These are phyloP conservation scores for Galerina marginata DNA, from an alignment of 768 basidiomycete species.

Conservation along the genomic window DNA sequence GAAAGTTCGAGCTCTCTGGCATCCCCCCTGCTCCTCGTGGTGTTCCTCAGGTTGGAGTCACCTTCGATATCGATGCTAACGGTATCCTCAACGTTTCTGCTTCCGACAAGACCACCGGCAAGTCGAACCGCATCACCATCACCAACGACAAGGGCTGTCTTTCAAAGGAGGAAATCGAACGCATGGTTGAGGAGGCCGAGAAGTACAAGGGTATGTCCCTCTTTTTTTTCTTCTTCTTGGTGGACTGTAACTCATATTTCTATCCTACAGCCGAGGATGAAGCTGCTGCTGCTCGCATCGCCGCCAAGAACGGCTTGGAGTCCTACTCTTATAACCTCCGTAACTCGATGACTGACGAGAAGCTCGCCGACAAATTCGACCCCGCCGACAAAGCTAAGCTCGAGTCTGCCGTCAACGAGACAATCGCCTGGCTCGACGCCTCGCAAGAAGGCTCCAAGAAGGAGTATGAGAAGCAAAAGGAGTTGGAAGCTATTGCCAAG, in stretches of 20 bases:
- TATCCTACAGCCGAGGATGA: slow-evolving; percentile 70
- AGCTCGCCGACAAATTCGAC: slow-evolving; percentile 88
- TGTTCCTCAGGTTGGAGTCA: slow-evolving; percentile 83
- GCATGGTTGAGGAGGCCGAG: slow-evolving; percentile 10
- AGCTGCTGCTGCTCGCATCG: slow-evolving; percentile 80
- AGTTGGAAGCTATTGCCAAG: slow-evolving; percentile 84
- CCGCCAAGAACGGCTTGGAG: slow-evolving; percentile 90
- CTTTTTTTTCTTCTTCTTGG: not conserved
- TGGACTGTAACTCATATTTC: slow-evolving; percentile 22
- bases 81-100: slow-evolving; percentile 79
- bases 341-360: slow-evolving; percentile 84
- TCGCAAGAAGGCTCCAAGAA: slow-evolving; percentile 93
- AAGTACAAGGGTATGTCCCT: not conserved
- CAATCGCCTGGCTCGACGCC: slow-evolving; percentile 84
- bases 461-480: slow-evolving; percentile 96
- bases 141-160: slow-evolving; percentile 60
- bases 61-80: slow-evolving; percentile 81
- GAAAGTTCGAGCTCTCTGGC: slow-evolving; percentile 11
- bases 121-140: slow-evolving; percentile 73
- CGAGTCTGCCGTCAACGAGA: slow-evolving; percentile 78
- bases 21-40: slow-evolving; percentile 52
- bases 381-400: slow-evolving; percentile 85
- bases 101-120: slow-evolving; percentile 77
- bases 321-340: slow-evolving; percentile 95
- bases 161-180: slow-evolving; percentile 5